Percentiles rank a stretch among this genome's conserved stretches.
phyloP scores from a whole-genome alignment of 306 rosid genomes.

The Datisca glomerata region DNA sequence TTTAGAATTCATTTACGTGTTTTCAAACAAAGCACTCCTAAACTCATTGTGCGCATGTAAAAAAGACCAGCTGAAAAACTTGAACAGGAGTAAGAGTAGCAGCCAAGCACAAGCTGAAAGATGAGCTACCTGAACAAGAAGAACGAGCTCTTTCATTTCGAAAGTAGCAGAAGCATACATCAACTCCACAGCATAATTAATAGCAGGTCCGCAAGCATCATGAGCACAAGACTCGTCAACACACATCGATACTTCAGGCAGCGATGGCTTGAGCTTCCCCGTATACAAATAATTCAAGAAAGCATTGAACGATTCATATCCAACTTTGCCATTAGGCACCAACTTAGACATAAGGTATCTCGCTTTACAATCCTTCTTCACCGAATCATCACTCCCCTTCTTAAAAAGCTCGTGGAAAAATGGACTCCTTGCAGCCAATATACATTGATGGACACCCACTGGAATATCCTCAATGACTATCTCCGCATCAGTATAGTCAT shows the following conservation, averaged over 20 bases:
- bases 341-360: slow-evolving; percentile 54
- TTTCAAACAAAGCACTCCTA: too few species aligned
- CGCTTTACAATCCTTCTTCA: slow-evolving; percentile 44
- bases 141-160: slow-evolving; percentile 77
- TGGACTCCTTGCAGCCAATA: slow-evolving; percentile 58
- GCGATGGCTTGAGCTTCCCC: slow-evolving; percentile 64
- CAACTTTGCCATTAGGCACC: slow-evolving; percentile 52
- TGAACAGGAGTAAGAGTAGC: too few species aligned
- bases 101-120: slow-evolving; percentile 8
- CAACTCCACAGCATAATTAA: slow-evolving; percentile 66
- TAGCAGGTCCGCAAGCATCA: slow-evolving; percentile 81
- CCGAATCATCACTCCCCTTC: slow-evolving; percentile 23
- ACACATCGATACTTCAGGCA: slow-evolving; percentile 68
- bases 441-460: slow-evolving; percentile 53
- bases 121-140: slow-evolving; percentile 58
- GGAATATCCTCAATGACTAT: slow-evolving; percentile 43
- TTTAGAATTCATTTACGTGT: too few species aligned
- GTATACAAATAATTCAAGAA: slow-evolving; percentile 76
- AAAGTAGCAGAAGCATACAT: slow-evolving; percentile 82
- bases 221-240: slow-evolving; percentile 66
- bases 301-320: slow-evolving; percentile 57
- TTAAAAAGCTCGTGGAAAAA: slow-evolving; percentile 60
- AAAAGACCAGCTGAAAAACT: too few species aligned
- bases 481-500: slow-evolving; percentile 55
- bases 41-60: too few species aligned